Conservation (phyloP, 1,139 yeast species). For the Pichia sp. region DNA sequence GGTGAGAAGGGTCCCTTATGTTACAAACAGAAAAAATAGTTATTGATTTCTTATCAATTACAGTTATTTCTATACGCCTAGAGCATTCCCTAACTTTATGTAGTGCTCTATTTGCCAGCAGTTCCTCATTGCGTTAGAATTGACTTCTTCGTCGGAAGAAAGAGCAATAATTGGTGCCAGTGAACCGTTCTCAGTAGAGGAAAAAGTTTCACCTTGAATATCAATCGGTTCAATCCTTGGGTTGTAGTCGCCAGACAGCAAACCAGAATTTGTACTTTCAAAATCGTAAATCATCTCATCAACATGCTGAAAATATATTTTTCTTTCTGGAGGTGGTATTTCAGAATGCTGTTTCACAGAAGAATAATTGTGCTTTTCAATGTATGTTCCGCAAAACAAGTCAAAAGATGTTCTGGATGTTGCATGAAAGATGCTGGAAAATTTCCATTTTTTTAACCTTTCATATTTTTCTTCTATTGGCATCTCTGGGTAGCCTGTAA, state of each 20-base stretch:
- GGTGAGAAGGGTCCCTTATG: too few species aligned
- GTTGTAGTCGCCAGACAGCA: slow-evolving; percentile 7
- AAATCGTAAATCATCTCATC: slow-evolving; percentile 4
- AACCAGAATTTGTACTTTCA: slow-evolving; percentile 5
- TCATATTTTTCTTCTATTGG: slow-evolving; percentile 3
- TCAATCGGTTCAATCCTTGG: neutral
- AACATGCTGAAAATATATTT: too few species aligned
- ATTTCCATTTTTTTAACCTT: slow-evolving; percentile 3
- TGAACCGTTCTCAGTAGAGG: neutral
- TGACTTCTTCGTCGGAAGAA: neutral
- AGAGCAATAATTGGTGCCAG: neutral
- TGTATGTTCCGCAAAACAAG: slow-evolving; percentile 1
- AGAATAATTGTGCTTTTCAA: slow-evolving; percentile 6
- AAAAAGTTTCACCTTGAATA: neutral
- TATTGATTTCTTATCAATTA: too few species aligned
- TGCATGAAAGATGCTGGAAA: slow-evolving; percentile 3
- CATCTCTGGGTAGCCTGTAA: slow-evolving; percentile 1
- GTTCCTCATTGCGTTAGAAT: slow-evolving; percentile 1
- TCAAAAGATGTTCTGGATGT: neutral
- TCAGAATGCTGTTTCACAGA: too few species aligned
- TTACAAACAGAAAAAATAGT: too few species aligned
- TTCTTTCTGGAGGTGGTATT: neutral
- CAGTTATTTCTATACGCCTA: too few species aligned
- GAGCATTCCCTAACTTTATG: slow-evolving; percentile 1
- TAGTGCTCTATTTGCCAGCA: slow-evolving; percentile 4